Evolutionary conservation across 345 rosid species (phyloP), one percentile per base, ranked within the genome.

Genomic region (Melastoma malabathricum): DNA sequence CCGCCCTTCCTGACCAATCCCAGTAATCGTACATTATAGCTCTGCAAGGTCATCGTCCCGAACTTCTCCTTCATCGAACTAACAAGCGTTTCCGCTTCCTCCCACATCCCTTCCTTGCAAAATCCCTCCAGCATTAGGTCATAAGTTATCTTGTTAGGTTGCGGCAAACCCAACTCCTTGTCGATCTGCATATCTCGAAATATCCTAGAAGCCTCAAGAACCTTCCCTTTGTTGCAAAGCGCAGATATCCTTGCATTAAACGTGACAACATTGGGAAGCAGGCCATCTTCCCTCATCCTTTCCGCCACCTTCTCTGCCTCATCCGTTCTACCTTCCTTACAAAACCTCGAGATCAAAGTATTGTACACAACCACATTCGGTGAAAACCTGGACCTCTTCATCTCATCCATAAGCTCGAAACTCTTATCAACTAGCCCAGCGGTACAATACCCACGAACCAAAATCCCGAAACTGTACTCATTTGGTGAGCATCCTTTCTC

Each of bases 141-240:
- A 64, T 84, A 84, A 0, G 94, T 84, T 59, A 83, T 55, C 46
- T 56, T 17, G 72, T 82, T 83, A 15, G 97, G 98, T 59, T 60
- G 78, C 52, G 98, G 97, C 63, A 92, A 68, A 67, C 98, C 97
- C 58, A 81, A 52, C 45, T 66, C 77, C 56, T 73, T 75, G 67
- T 82, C 98, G 15, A 75, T 48, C 60, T 80, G 84, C 97, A 92
- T 87, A 59, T 92, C 98, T 41, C 95, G 77, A 64, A 87, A 92
- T 65, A 92, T 87, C 57, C 90, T 75, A 55, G 89, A 84, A 34
- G 97, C 98, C 29, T 92, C 95, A 1, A 82, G 68, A 66, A 82
- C 68, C 55, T 84, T 82, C 50, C 98, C 84, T 13, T 70, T 60
- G 31, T 63, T 60, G 57, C 89, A 82, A 59, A 92, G 95, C 61